Percentiles rank a stretch among this genome's conserved stretches.
Evolutionary conservation across 164 flowering plant species (phyloP).

Genomic region (Annona squamosa): DNA sequence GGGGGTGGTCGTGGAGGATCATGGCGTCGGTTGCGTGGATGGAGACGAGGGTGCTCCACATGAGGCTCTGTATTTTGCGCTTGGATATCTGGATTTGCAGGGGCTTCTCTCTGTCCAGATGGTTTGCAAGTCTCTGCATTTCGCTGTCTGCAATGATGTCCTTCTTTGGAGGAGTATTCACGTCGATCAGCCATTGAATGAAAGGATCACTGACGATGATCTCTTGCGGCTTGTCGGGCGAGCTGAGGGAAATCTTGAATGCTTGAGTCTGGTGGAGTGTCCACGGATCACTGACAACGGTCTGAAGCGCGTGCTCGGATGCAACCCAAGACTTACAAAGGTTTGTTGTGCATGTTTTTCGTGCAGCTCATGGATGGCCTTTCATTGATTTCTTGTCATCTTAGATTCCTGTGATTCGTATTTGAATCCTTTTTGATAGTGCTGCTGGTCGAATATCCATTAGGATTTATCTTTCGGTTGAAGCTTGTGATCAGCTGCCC

Average conservation of each 20-base stretch:
- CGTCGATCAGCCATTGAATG: constrained; percentile 65
- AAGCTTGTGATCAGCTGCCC: neutral
- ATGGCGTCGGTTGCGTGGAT: constrained; percentile 10
- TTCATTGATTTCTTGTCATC: neutral
- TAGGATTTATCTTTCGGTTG: neutral
- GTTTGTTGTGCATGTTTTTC: constrained; percentile 22
- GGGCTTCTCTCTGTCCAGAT: constrained; percentile 64
- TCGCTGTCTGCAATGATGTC: constrained; percentile 45
- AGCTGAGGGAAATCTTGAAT: constrained; percentile 63
- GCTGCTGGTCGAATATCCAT: neutral
- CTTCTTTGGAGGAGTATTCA: constrained; percentile 71
- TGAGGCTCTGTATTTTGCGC: constrained; percentile 43
- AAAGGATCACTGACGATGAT: constrained; percentile 58
- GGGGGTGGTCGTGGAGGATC: constrained; percentile 5
- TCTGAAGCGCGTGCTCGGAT: constrained; percentile 54
- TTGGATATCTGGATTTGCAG: constrained; percentile 49
- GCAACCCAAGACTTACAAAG: constrained; percentile 63
- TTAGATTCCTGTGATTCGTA: neutral
- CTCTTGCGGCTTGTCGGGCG: constrained; percentile 52
- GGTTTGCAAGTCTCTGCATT: constrained; percentile 53
- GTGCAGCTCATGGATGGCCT: neutral
- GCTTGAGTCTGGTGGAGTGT: constrained; percentile 71
- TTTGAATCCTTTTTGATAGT: neutral
- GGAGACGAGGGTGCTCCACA: constrained; percentile 46
- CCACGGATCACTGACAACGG: constrained; percentile 65